Percentiles rank a stretch among this genome's conserved stretches.
Conservation (phyloP, 2,329 filamentous ascomycete species). For the Aspergillus udagawae region DNA sequence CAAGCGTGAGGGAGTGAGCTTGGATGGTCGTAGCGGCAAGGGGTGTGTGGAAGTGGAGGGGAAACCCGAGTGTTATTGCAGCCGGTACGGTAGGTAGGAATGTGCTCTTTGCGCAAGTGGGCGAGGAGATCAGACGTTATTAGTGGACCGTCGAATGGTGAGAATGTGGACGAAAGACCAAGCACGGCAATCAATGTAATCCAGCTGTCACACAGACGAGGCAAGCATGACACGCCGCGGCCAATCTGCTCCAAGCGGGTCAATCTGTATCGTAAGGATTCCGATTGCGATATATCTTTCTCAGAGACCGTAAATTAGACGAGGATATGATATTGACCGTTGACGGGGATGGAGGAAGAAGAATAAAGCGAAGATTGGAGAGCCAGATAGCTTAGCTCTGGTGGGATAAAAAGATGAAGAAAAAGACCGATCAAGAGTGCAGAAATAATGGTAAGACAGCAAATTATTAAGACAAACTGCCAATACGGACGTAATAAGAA, state of each 20-base stretch:
- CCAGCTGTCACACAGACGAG: slow-evolving; percentile 35
- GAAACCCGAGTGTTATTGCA: slow-evolving; percentile 22
- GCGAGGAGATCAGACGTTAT: slow-evolving; percentile 24
- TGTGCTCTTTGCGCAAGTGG: slow-evolving; percentile 29
- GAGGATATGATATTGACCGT: not conserved
- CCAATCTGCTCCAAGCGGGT: slow-evolving; percentile 11
- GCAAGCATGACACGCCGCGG: slow-evolving; percentile 31
- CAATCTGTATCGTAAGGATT: slow-evolving; percentile 12
- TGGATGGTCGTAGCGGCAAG: slow-evolving; percentile 32
- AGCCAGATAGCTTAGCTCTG: not conserved
- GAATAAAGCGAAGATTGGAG: not conserved
- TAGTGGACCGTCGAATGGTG: slow-evolving; percentile 31
- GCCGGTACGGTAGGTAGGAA: slow-evolving; percentile 28
- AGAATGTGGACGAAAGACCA: slow-evolving; percentile 35
- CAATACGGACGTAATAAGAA: not conserved
- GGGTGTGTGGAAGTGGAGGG: slow-evolving; percentile 19
- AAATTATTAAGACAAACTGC: not conserved
- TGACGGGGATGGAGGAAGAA: not conserved
- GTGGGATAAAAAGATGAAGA: slow-evolving; percentile 1
- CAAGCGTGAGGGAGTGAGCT: slow-evolving; percentile 21
- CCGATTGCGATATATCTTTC: not conserved
- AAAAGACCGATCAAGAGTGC: not conserved
- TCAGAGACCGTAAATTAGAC: not conserved
- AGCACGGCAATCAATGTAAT: slow-evolving; percentile 32
- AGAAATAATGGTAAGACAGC: not conserved